Evolutionary conservation across 148 eudicot genomes (phyloP), one percentile per base, ranked within the genome.

Genomic region (Vaccinium corymbosum): DNA sequence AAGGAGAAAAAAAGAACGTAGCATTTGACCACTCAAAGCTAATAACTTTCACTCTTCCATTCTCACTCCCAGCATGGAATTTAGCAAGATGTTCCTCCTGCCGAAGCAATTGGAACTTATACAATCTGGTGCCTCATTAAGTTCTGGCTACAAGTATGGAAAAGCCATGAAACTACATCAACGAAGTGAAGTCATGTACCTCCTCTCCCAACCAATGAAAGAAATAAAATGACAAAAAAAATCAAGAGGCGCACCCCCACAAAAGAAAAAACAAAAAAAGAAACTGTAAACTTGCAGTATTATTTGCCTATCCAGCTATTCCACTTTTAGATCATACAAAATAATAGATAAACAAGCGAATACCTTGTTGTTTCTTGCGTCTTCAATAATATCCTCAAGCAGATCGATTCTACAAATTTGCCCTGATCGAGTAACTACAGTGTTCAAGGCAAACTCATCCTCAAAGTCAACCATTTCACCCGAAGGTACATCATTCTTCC

Each of bases 351-450:
- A 48, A 38, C 52, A 11, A 80, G 55, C 49, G 25, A 76, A 59
- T 90, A 95, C 98, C 97, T 95, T 92, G 89, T 93, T 90, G 82
- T 83, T 86, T 87, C 84, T 92, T 29, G 98, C 95, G 81, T 92
- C 91, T 83, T 89, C 89, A 87, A 94, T 89, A 49, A 91, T 86
- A 62, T 89, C 92, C 87, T 92, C 94, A 74, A 95, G 88, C 82
- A 93, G 86, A 80, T 87, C 85, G 46, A 90, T 87, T 80, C 89
- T 86, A 84, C 93, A 91, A 56, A 89, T 80, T 86, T 94, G 90
- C 32, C 89, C 90, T 61, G 97, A 94, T 71, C 86, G 88, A 38
- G 93, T 86, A 51, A 92, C 85, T 51, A 84, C 78, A 72, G 90
- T 81, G 62, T 88, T 87, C 77, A 81, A 71, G 75, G 80, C 42